Base-by-base conservation (phyloP, 176 grass and related monocot genomes). In the Oryza australiensis region DNA sequence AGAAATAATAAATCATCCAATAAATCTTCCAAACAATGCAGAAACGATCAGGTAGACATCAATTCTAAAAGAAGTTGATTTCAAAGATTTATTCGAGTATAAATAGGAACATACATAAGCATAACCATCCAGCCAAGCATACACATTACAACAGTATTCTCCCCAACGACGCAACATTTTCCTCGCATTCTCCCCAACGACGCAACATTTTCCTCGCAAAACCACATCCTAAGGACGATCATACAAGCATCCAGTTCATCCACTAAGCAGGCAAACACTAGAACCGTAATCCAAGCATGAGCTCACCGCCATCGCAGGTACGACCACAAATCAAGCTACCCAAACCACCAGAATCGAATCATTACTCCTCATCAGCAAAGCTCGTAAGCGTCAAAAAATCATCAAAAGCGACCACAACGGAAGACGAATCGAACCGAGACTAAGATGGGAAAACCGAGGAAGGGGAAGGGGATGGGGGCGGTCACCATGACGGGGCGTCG, bases 401-500 rank as follows among this genome's bases (percentile, higher is more conserved):
- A 62, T 2, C 5, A 76, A 51, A 14, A 1, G 18, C 63, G 30
- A 30, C 9, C 16, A 40, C 34, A 59, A 32, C 20, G 5, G 5
- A 32, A 8, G n/a, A n/a, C 18, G n/a, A 73, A 41, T 34, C 46
- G 49, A 45, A 32, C 28, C 27, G 27, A 43, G 9, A 42, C 30
- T 26, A 18, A 40, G 49, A 16, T 24, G 26, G 22, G 15, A n/a
- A n/a, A n/a, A n/a, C n/a, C n/a, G n/a, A n/a, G n/a, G 73, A 26
- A 43, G 42, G 7, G 43, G 9, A 13, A 29, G 8, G 27, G 2
- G 32, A n/a, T n/a, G 24, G 2, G 66, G 16, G 45, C 66, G 77
- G 77, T 45, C 12, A 99, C 96, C 59, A 93, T 99, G 57, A 99
- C 96, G 26, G 96, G 55, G 96, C 96, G 43, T 95, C 93, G 55